These are phyloP conservation scores for Iodosphaeria phyllophila DNA, from an alignment of 2,329 filamentous ascomycete genomes.

Conservation along the genomic window DNA sequence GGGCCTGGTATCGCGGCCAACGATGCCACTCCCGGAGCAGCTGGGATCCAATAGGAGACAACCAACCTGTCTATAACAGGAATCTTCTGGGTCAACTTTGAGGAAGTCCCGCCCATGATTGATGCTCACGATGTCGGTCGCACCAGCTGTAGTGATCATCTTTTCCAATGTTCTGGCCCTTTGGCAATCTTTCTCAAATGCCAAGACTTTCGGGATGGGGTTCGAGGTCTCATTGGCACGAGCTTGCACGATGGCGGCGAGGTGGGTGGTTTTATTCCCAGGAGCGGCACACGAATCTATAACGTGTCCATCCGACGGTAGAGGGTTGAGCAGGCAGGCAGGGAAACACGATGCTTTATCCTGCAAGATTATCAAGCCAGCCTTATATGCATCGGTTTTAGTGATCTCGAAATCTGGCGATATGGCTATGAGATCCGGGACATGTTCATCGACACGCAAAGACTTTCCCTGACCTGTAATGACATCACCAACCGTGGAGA, in stretches of 20 bases:
- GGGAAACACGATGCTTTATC: slow-evolving; percentile 97
- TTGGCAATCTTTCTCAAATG: slow-evolving; percentile 58
- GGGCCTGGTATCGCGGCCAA: slow-evolving; percentile 74
- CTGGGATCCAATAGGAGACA: slow-evolving; percentile 80
- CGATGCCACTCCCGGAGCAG: slow-evolving; percentile 89
- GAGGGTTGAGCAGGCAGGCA: slow-evolving; percentile 64
- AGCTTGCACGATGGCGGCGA: slow-evolving; percentile 52
- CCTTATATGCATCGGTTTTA: slow-evolving; percentile 52
- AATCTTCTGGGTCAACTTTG: slow-evolving; percentile 44
- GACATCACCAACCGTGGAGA: slow-evolving; percentile 36
- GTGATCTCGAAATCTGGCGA: slow-evolving; percentile 54
- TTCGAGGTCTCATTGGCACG: slow-evolving; percentile 17
- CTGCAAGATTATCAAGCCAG: slow-evolving; percentile 72
- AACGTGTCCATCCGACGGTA: slow-evolving; percentile 49
- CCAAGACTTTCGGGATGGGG: slow-evolving; percentile 36
- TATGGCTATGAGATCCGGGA: slow-evolving; percentile 70
- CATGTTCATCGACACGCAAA: slow-evolving; percentile 58
- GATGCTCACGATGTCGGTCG: slow-evolving; percentile 45
- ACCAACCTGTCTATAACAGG: slow-evolving; percentile 49
- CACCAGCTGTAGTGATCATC: slow-evolving; percentile 69
- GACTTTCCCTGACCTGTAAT: slow-evolving; percentile 25
- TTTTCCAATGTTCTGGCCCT: slow-evolving; percentile 62
- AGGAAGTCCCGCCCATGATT: slow-evolving; percentile 68
- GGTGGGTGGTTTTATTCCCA: slow-evolving; percentile 92
- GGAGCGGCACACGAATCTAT: slow-evolving; percentile 92